phyloP scores from a whole-genome alignment of 805 yeast genomes.

The Naumovozyma castellii region DNA sequence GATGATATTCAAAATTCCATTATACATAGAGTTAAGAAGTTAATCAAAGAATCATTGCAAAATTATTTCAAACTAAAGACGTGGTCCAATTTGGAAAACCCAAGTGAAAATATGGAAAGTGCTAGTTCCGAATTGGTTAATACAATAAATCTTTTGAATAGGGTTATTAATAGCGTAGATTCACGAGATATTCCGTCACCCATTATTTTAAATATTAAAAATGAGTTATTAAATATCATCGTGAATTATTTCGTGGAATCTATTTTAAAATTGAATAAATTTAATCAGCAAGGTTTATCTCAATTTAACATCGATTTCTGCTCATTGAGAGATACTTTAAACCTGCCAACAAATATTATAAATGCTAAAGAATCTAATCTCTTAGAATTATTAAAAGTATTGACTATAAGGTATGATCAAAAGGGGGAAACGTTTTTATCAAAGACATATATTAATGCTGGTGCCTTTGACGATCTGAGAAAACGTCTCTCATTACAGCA shows the following conservation, averaged over 20 bases:
- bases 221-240: constrained; percentile 19
- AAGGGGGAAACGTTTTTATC: constrained; percentile 10
- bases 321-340: constrained; percentile 22
- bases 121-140: constrained; percentile 26
- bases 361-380: constrained; percentile 17
- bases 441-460: constrained; percentile 24
- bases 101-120: constrained; percentile 1
- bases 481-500: constrained; percentile 10
- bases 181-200: constrained; percentile 10
- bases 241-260: constrained; percentile 30
- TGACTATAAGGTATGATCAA: constrained; percentile 25
- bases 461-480: constrained; percentile 23
- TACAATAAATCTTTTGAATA: constrained; percentile 17
- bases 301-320: constrained; percentile 29
- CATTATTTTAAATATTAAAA: constrained; percentile 16
- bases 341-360: constrained; percentile 11
- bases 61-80: constrained; percentile 27
- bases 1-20: constrained; percentile 25
- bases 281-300: constrained; percentile 26
- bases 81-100: constrained; percentile 21
- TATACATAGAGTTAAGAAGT: constrained; percentile 24
- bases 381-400: constrained; percentile 20
- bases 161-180: constrained; percentile 12
- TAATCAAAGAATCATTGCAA: constrained; percentile 23
- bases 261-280: constrained; percentile 31